Conservation (phyloP, 2,329 filamentous ascomycete genomes). For the Chaetomium olivaceum region DNA sequence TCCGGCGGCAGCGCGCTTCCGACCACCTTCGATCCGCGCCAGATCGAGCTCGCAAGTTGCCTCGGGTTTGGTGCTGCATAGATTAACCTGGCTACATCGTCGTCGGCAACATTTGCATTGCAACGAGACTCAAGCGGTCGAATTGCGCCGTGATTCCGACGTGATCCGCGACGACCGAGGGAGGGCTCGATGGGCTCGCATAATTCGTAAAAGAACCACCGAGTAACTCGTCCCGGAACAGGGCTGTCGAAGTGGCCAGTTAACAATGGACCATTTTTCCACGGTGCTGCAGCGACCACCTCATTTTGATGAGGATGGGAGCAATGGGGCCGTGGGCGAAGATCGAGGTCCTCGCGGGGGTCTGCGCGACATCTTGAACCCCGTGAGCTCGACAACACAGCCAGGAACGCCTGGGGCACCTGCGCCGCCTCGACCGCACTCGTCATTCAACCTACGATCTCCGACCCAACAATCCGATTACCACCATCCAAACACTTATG, state of each 20-base stretch:
- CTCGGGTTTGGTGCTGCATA: neutral
- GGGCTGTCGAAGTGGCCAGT: slow-evolving; percentile 20
- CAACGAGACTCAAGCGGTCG: slow-evolving; percentile 9
- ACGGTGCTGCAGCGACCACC: slow-evolving; percentile 51
- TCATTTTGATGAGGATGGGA: slow-evolving; percentile 43
- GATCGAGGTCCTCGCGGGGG: slow-evolving; percentile 42
- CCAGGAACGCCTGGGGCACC: slow-evolving; percentile 30
- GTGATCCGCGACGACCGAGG: slow-evolving; percentile 23
- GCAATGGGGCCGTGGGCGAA: slow-evolving; percentile 38
- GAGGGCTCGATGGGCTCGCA: slow-evolving; percentile 31
- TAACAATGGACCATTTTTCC: slow-evolving; percentile 51
- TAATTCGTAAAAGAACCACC: slow-evolving; percentile 27
- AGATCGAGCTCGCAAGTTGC: neutral
- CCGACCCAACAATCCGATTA: slow-evolving; percentile 43
- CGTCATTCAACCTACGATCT: slow-evolving; percentile 52
- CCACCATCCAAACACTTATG: slow-evolving; percentile 33
- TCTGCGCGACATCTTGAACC: slow-evolving; percentile 50
- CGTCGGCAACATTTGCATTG: slow-evolving; percentile 3
- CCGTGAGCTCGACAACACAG: slow-evolving; percentile 37
- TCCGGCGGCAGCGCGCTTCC: neutral
- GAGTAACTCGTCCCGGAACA: slow-evolving; percentile 21
- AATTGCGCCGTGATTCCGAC: slow-evolving; percentile 15
- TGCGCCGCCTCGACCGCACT: slow-evolving; percentile 42
- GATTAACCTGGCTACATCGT: neutral
- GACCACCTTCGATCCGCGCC: neutral